Conservation (phyloP, 805 yeast species). For the Hanseniaspora vineae region DNA sequence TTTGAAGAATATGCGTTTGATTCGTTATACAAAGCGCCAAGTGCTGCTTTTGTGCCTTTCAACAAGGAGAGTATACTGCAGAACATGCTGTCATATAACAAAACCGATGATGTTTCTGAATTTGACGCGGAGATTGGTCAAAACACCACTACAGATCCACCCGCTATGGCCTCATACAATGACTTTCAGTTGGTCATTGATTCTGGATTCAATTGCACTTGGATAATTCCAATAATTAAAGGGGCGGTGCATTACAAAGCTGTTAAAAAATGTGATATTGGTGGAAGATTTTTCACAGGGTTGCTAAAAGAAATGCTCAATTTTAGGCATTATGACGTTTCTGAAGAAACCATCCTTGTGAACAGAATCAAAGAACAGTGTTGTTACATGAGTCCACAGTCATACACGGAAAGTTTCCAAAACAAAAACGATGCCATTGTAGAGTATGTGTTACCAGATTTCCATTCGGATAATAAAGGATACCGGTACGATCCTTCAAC, state of each 20-base stretch:
- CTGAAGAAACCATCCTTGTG: constrained; percentile 77
- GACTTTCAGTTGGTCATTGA: constrained; percentile 78
- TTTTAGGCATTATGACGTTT: constrained; percentile 83
- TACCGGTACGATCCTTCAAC: constrained; percentile 11
- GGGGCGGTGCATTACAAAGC: constrained; percentile 71
- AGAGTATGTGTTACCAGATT: constrained; percentile 80
- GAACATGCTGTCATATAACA: constrained; percentile 13
- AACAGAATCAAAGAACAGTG: constrained; percentile 71
- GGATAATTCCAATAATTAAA: constrained; percentile 73
- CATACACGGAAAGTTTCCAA: constrained; percentile 21
- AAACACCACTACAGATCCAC: background rate
- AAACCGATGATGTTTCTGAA: constrained; percentile 1
- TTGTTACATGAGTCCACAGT: constrained; percentile 35
- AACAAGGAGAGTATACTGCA: constrained; percentile 16
- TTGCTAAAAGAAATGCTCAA: constrained; percentile 73
- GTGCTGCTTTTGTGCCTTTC: constrained; percentile 55
- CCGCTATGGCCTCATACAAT: constrained; percentile 15
- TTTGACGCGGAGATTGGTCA: background rate
- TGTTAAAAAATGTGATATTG: constrained; percentile 66
- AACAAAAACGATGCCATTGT: constrained; percentile 25
- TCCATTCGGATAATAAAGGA: constrained; percentile 68
- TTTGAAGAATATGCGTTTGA: constrained; percentile 88
- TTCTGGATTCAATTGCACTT: constrained; percentile 77
- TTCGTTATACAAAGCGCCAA: constrained; percentile 53
- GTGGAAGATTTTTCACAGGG: constrained; percentile 77